Evolutionary conservation across 148 eudicot species (phyloP), one percentile per base, ranked within the genome.

Genomic region (Bassia scoparia): DNA sequence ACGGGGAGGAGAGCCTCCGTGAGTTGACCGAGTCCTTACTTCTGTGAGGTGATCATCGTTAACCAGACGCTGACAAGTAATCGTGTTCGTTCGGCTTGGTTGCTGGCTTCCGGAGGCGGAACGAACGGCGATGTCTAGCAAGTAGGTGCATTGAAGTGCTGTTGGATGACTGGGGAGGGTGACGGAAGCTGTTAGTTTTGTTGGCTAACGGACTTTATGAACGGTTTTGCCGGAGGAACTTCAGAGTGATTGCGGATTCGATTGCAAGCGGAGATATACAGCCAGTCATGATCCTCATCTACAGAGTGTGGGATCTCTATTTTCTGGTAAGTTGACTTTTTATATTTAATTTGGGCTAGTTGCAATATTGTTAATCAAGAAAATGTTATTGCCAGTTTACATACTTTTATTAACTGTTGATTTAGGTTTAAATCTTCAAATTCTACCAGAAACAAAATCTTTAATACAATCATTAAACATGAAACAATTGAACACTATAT

Each of bases 101-200:
- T 70, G 38, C 78, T 89, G 77, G 77, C 80, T 94, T 0, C 98
- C 97, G 37, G 93, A 91, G 80, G 88, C 86, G 15, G 97, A 94
- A 82, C 84, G n/a, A n/a, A 73, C 73, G 74, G 86, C 83, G 55
- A 65, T 56, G n/a, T 38, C 84, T 94, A 7, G 82, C 83, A 16
- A 94, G 91, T 68, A 76, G 93, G 16, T 94, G 97, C 55, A 61
- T 94, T 11, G 91, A 86, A 61, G 84, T 83, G 52, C 37, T 94
- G 77, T 82, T 75, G 73, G 86, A 77, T 8, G 92, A 78, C 29
- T n/a, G 71, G 55, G 5, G 83, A 74, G 23, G 74, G 65, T 6
- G 74, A 66, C 55, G 81, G 74, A n/a, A 7, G 83, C 78, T 23
- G 67, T 84, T 76, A 68, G 83, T 34, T 85, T 86, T 60, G 83